Evolutionary conservation across 2,329 filamentous ascomycete species (phyloP).

Genomic region (Pseudogymnoascus sp.): DNA sequence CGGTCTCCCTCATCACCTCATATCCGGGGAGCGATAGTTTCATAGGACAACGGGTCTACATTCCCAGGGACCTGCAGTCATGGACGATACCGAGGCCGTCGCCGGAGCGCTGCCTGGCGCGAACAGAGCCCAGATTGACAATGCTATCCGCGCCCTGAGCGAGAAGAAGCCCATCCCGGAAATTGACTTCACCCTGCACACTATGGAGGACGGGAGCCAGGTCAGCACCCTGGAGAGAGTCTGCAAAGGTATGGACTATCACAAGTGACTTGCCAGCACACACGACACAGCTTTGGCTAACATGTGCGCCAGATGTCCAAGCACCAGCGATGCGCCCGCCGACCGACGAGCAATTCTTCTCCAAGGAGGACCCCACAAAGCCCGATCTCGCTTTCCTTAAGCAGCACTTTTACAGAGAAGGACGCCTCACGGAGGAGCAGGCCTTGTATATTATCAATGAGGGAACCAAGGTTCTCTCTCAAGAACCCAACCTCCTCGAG

Average conservation of each 20-base stretch:
- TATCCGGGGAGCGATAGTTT: neutral
- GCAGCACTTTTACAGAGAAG: slow-evolving; percentile 97
- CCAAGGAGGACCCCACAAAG: slow-evolving; percentile 75
- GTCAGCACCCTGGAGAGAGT: slow-evolving; percentile 94
- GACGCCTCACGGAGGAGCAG: slow-evolving; percentile 92
- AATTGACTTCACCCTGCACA: slow-evolving; percentile 97
- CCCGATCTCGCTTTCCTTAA: slow-evolving; percentile 92
- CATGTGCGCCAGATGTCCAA: slow-evolving; percentile 69
- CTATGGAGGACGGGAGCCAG: slow-evolving; percentile 93
- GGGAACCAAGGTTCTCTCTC: slow-evolving; percentile 77
- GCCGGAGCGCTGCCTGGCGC: neutral
- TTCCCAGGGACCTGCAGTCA: neutral
- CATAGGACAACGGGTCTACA: neutral
- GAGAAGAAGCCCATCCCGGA: slow-evolving; percentile 94
- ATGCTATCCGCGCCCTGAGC: slow-evolving; percentile 82
- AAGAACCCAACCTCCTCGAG: slow-evolving; percentile 92
- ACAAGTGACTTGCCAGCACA: neutral
- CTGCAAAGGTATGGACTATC: slow-evolving; percentile 72
- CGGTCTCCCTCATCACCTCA: neutral
- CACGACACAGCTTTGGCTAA: slow-evolving; percentile 16
- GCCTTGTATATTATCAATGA: slow-evolving; percentile 89
- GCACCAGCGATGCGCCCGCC: slow-evolving; percentile 90
- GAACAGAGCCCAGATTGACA: slow-evolving; percentile 57
- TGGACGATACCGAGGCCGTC: neutral
- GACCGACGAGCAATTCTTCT: slow-evolving; percentile 89